Conservation (phyloP, 306 rosid genomes). For the Dryas alaskensis region DNA sequence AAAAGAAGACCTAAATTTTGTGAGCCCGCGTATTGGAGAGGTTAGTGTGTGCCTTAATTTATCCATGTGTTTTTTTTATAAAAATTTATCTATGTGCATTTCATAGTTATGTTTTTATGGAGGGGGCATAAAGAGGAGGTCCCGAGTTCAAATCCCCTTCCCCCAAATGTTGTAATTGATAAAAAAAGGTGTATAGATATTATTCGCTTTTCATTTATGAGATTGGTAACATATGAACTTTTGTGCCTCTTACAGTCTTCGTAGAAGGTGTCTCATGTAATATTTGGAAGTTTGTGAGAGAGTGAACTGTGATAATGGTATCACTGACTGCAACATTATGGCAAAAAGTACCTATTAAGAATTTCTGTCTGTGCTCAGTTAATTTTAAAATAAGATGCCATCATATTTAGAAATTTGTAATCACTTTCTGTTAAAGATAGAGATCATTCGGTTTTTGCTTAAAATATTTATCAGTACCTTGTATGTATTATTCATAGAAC, state of each 20-base stretch:
- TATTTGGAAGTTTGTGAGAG: neutral
- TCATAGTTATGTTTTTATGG: neutral
- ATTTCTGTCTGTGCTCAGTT: neutral
- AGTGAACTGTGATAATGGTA: neutral
- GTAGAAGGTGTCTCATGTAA: neutral
- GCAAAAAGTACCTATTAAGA: neutral
- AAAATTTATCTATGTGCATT: no score
- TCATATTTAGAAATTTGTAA: neutral
- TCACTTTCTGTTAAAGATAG: neutral
- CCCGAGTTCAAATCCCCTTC: neutral
- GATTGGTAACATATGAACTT: neutral
- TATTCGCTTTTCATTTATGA: neutral
- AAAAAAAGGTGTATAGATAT: neutral
- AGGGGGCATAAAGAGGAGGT: neutral
- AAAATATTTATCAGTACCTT: neutral
- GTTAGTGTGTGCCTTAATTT: slow-evolving; percentile 47
- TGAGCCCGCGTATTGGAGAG: slow-evolving; percentile 99
- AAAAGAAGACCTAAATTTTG: slow-evolving; percentile 94
- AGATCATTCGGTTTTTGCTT: neutral
- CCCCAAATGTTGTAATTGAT: neutral
- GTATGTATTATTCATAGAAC: neutral
- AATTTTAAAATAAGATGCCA: neutral
- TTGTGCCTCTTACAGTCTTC: neutral
- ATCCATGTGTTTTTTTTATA: slow-evolving; percentile 1
- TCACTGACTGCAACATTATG: neutral